These are phyloP conservation scores for Ascochyta fabae DNA, from an alignment of 2,329 filamentous ascomycete genomes.

Conservation along the genomic window DNA sequence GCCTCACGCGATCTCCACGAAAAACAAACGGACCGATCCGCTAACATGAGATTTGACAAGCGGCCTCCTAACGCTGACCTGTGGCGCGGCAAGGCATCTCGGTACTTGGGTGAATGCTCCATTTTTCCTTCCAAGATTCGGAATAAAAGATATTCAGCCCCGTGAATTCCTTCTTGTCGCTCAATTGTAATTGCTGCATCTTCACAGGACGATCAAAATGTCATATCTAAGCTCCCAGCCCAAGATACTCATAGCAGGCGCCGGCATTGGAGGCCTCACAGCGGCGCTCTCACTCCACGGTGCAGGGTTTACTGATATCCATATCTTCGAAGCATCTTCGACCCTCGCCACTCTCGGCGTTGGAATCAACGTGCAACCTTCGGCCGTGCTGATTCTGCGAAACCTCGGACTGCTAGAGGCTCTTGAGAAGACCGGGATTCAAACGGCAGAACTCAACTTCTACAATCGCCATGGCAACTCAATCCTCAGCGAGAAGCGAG, in stretches of 20 bases:
- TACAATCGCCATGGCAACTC: constrained; percentile 54
- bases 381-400: constrained; percentile 53
- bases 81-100: constrained; percentile 11
- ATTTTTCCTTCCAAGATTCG: constrained; percentile 3
- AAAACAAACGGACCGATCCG: constrained; percentile 4
- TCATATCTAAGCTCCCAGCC: constrained; percentile 30
- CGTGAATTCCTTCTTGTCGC: not conserved
- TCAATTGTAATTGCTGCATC: not conserved
- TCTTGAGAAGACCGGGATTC: constrained; percentile 50
- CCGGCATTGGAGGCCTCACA: constrained; percentile 78
- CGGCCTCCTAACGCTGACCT: not conserved
- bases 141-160: not conserved
- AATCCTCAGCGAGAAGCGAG: constrained; percentile 54
- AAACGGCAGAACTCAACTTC: constrained; percentile 54
- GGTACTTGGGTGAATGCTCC: constrained; percentile 5
- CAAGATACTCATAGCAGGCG: constrained; percentile 37
- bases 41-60: constrained; percentile 5
- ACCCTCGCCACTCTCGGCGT: constrained; percentile 54
- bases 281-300: constrained; percentile 74
- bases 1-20: no score
- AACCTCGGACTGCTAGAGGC: constrained; percentile 53
- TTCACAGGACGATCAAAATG: constrained; percentile 16
- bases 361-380: constrained; percentile 57
- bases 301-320: constrained; percentile 62
- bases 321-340: constrained; percentile 53